These are phyloP conservation scores for Teratosphaeria destructans DNA, from an alignment of 2,329 filamentous ascomycete species.

Conservation along the genomic window DNA sequence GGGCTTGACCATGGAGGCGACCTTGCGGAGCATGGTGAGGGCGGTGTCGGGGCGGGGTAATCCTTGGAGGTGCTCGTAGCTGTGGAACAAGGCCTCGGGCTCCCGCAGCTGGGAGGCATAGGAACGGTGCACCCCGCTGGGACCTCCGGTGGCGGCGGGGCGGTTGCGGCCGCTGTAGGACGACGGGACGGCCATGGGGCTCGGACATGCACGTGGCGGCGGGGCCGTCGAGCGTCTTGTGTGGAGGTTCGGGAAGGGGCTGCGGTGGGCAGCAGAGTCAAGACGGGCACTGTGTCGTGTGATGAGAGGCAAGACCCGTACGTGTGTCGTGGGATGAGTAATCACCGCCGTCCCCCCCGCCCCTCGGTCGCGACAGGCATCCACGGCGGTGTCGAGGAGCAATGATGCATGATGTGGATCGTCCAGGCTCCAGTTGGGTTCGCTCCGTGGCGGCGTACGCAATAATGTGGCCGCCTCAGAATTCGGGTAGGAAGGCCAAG, in stretches of 20 bases:
- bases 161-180: slow-evolving; percentile 14
- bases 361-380: neutral
- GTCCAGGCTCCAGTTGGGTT: neutral
- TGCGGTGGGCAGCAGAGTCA: neutral
- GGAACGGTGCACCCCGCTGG: slow-evolving; percentile 22
- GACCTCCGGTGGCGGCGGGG: slow-evolving; percentile 18
- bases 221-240: neutral
- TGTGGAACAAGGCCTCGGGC: slow-evolving; percentile 38
- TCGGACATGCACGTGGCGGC: neutral
- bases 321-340: neutral
- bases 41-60: slow-evolving; percentile 35
- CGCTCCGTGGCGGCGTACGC: neutral
- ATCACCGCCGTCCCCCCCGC: no score
- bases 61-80: slow-evolving; percentile 39
- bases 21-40: slow-evolving; percentile 58
- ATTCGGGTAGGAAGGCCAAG: neutral
- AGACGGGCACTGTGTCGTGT: neutral
- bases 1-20: slow-evolving; percentile 83
- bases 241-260: neutral
- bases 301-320: neutral
- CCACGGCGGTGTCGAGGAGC: neutral
- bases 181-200: slow-evolving; percentile 1
- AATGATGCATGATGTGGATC: neutral
- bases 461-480: neutral
- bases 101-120: slow-evolving; percentile 31